Evolutionary conservation across 208 protist species (phyloP).

Genomic region (Crithidia thermophila): DNA sequence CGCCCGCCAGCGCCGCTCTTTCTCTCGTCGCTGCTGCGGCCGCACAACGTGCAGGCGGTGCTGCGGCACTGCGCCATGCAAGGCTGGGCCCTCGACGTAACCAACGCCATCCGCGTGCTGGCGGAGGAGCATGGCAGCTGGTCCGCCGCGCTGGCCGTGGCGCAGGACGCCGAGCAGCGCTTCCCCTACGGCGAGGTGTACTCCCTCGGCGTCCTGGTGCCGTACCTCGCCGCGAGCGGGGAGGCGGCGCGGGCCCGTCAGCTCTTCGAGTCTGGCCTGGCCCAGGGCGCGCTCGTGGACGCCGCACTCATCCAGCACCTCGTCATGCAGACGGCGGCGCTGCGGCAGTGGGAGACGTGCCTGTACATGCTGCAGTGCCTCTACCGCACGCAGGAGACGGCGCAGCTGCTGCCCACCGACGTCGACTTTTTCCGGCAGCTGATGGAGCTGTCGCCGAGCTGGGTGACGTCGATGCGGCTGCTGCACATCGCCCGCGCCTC

Average conservation of each 20-base stretch:
- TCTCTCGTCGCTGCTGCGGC: constrained; percentile 69
- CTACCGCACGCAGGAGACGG: constrained; percentile 59
- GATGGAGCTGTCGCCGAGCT: constrained; percentile 64
- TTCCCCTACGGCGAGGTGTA: constrained; percentile 71
- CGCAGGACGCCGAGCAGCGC: constrained; percentile 60
- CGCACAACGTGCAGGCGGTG: constrained; percentile 51
- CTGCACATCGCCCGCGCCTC: constrained; percentile 60
- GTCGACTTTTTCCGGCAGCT: constrained; percentile 65
- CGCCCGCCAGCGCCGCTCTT: constrained; percentile 72
- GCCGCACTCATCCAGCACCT: constrained; percentile 58
- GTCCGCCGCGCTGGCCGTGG: constrained; percentile 59
- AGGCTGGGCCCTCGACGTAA: constrained; percentile 66
- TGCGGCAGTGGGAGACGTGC: constrained; percentile 71
- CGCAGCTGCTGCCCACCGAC: constrained; percentile 61
- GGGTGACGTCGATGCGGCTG: constrained; percentile 59
- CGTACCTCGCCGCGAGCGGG: constrained; percentile 70
- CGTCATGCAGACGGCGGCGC: constrained; percentile 54
- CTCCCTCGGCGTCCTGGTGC: constrained; percentile 76
- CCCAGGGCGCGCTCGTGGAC: constrained; percentile 70
- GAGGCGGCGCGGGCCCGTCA: constrained; percentile 46
- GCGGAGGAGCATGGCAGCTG: constrained; percentile 71
- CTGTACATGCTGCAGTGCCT: constrained; percentile 76
- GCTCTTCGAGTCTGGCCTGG: constrained; percentile 66
- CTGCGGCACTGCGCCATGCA: constrained; percentile 36
- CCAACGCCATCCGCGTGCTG: constrained; percentile 67